Evolutionary conservation across 805 yeast species (phyloP), one percentile per base, ranked within the genome.

Genomic region (Brettanomyces bruxellensis): DNA sequence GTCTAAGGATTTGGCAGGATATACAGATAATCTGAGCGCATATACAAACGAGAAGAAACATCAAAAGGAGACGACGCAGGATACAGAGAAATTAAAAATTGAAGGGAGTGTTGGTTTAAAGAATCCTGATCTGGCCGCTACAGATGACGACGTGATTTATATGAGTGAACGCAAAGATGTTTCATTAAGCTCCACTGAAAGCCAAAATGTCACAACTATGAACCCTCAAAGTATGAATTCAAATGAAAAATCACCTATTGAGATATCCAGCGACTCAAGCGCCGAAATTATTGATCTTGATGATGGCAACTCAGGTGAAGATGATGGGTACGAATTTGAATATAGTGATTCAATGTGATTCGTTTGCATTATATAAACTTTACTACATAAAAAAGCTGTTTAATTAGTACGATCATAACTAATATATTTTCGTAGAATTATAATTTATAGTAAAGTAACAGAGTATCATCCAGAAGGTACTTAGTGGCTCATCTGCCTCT

Each of bases 281-380:
- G 34, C 38, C n/a, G 38, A 35, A 18, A 35, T 42, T n/a, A 35
- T 42, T n/a, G 40, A 42, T 13, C 40, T 38, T 32, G 46, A 38
- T n/a, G 38, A 47, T 35, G 38, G 5, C 43, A 44, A 23, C 39
- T 38, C 22, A 9, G 50, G 41, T 8, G 49, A 49, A 2, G 48
- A 25, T n/a, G 68, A 65, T 9, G 75, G 67, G 23, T 74, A 67
- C 54, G 79, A 73, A 0, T 73, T 74, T 50, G 78, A 72, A 41
- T 70, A 69, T 45, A 65, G 67, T 51, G 69, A 66, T 45, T 58
- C 59, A 11, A 60, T 56, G 30, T 61, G 40, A 47, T 8, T 22
- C 8, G 11, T 7, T 14, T 4, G 30, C 9, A 41, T 24, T 25
- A 28, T 28, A 28, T 24, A 12, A 9, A 40, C 32, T 40, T 40